Evolutionary conservation across 306 rosid genomes (phyloP), one percentile per base, ranked within the genome.

Genomic region (Cicer judaicum): DNA sequence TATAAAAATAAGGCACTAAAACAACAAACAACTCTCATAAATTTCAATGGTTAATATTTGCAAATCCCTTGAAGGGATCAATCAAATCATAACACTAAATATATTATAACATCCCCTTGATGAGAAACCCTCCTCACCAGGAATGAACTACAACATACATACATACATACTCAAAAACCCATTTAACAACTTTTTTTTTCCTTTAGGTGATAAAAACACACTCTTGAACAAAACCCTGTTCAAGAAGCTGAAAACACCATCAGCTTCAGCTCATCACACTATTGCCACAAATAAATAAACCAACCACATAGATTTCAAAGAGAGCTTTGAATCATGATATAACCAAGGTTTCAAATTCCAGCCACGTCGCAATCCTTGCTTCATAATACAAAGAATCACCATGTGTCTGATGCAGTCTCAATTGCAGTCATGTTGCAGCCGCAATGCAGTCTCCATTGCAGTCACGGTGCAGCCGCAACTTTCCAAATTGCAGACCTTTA

Each of bases 221-320:
- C 48, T 78, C 77, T 59, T 64, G 85, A 81, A 81, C 80, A 40
- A 80, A 77, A 61, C 77, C 62, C 48, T 53, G 78, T 73, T 73
- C 81, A 68, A 72, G 65, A 70, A 74, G 80, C 85, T 70, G 65
- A 80, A 11, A 16, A 60, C 57, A 53, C 72, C 46, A 39, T 73
- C 74, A 76, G 43, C 61, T 38, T 48, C 88, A 84, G 53, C 81
- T 78, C 72, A 78, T 21, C 38, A 78, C 18, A 70, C 77, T 68
- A 46, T 12, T 39, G 59, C 72, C 39, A 59, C 10, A 36, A 14
- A 59, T 53, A 38, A 24, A 38, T 68, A 72, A 64, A 42, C 72
- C 79, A 77, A 46, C 80, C 59, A 68, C 14, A 60, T 21, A 70
- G 79, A 85, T 76, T 72, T 85, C 91, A 87, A 88, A 82, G 86